Conservation (phyloP, 2,329 filamentous ascomycete genomes). For the Fusarium albosuccineum region DNA sequence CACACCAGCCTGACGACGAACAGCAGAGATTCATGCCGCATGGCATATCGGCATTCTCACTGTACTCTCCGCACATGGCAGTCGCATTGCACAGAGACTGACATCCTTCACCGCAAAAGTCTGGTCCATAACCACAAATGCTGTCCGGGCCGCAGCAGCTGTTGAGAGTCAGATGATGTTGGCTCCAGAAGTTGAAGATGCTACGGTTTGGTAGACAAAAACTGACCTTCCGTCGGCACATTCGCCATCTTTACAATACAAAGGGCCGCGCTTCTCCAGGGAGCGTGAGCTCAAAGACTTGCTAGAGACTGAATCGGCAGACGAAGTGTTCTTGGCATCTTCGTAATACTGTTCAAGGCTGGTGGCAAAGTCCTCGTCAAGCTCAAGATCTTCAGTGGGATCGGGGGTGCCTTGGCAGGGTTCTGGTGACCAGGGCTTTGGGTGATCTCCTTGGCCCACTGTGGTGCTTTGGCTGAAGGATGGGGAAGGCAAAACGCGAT, state of each 20-base stretch:
- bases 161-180: not conserved
- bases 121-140: not conserved
- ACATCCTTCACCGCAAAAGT: slow-evolving; percentile 4
- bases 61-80: slow-evolving; percentile 2
- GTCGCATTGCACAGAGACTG: slow-evolving; percentile 33
- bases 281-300: slow-evolving; percentile 8
- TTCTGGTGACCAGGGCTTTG: slow-evolving; percentile 12
- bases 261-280: slow-evolving; percentile 10
- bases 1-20: not conserved
- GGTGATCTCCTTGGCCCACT: slow-evolving; percentile 16
- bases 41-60: not conserved
- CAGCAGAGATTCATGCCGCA: slow-evolving; percentile 2
- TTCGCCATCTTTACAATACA: slow-evolving; percentile 13
- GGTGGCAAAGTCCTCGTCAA: not conserved
- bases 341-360: slow-evolving; percentile 15
- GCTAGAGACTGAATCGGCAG: not conserved
- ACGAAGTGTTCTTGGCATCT: slow-evolving; percentile 7
- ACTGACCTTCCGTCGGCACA: slow-evolving; percentile 10
- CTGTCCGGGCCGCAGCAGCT: not conserved
- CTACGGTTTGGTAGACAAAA: not conserved
- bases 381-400: slow-evolving; percentile 9
- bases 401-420: slow-evolving; percentile 2
- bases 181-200: no score
- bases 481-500: no score
- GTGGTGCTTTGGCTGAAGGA: slow-evolving; percentile 10